Conservation (phyloP, 148 eudicot species). For the Nyssa sinensis region DNA sequence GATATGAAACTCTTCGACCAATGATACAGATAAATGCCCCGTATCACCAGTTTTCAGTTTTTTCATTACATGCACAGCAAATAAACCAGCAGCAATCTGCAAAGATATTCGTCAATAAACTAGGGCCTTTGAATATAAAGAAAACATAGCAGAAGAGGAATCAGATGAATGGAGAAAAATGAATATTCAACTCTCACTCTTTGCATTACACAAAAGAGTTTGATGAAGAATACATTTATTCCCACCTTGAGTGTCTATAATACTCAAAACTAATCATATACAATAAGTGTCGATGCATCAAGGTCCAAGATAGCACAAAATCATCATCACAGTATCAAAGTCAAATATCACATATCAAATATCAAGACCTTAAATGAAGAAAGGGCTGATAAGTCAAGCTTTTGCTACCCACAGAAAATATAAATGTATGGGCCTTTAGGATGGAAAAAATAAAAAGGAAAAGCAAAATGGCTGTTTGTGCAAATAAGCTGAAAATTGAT, state of each 20-base stretch:
- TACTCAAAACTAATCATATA: neutral
- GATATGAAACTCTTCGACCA: conserved; percentile 48
- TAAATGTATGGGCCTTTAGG: neutral
- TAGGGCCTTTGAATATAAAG: neutral
- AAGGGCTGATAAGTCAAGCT: too few relatives aligned
- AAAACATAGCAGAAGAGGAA: neutral
- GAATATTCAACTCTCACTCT: neutral
- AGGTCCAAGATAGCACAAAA: neutral
- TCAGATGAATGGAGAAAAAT: neutral
- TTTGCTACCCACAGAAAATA: too few relatives aligned
- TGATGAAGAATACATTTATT: neutral
- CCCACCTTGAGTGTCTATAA: neutral
- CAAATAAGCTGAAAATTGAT: neutral
- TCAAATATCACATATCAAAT: too few relatives aligned
- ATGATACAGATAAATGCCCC: conserved; percentile 68
- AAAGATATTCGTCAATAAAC: conserved; percentile 5
- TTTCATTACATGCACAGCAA: conserved; percentile 58
- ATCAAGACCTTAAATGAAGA: neutral
- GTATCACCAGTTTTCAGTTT: conserved; percentile 56
- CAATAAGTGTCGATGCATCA: neutral
- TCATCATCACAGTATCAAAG: neutral
- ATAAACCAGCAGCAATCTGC: conserved; percentile 77
- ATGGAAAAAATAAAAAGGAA: neutral
- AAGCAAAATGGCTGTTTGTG: neutral
- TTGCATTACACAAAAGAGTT: neutral